These are phyloP conservation scores for Cerrena zonata DNA, from an alignment of 1,284 basidiomycete species.

Conservation along the genomic window DNA sequence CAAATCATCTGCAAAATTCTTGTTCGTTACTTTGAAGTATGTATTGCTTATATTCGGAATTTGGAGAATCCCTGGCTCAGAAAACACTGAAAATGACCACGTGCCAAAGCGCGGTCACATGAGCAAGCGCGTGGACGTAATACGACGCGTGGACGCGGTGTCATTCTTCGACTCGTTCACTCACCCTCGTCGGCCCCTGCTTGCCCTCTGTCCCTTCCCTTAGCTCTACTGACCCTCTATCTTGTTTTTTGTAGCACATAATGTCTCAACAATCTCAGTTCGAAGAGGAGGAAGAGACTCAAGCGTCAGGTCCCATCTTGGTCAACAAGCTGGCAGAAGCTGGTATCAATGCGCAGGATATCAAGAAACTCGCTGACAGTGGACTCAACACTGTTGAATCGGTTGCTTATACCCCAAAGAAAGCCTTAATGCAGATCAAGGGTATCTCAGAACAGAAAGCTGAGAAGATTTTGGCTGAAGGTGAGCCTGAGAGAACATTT, in stretches of 20 bases:
- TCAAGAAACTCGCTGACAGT: constrained; percentile 92
- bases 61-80: too few species aligned
- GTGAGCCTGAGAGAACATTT: constrained; percentile 37
- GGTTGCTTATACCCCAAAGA: constrained; percentile 97
- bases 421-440: constrained; percentile 85
- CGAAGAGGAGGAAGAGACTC: constrained; percentile 49
- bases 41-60: too few species aligned
- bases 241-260: neutral
- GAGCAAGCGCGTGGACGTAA: neutral
- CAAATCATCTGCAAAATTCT: too few species aligned
- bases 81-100: neutral
- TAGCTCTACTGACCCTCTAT: neutral
- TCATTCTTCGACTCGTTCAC: neutral
- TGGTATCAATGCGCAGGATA: constrained; percentile 86
- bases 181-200: neutral
- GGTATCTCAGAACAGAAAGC: constrained; percentile 98
- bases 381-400: constrained; percentile 93
- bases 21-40: too few species aligned
- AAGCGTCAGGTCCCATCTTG: constrained; percentile 72
- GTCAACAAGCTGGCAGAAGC: constrained; percentile 84
- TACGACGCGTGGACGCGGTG: too few species aligned
- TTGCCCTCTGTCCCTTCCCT: neutral
- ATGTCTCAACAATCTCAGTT: constrained; percentile 47
- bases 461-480: constrained; percentile 91
- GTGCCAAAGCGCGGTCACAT: constrained; percentile 5